These are phyloP conservation scores for Pseudodiploospora longispora DNA, from an alignment of 2,329 filamentous ascomycete species.

Conservation along the genomic window DNA sequence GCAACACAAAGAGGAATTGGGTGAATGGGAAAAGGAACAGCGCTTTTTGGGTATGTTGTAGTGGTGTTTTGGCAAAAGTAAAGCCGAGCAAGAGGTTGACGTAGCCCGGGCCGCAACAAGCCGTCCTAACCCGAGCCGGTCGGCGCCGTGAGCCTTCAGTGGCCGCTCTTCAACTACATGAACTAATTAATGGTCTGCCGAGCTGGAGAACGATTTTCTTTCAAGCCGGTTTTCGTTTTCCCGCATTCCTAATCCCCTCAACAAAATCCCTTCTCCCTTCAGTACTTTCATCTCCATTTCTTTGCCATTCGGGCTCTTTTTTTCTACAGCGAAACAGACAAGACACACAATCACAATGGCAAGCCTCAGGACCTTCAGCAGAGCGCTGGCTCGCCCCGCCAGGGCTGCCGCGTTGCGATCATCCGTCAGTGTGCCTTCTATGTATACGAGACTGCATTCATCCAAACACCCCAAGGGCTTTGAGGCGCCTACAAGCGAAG, in stretches of 20 bases:
- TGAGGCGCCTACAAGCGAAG: conserved; percentile 58
- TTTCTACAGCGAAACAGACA: background rate
- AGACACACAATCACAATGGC: conserved; percentile 24
- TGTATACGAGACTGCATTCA: conserved; percentile 40
- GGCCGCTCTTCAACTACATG: background rate
- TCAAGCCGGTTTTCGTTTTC: background rate
- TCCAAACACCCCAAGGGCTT: conserved; percentile 56
- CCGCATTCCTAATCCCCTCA: background rate
- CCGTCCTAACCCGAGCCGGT: conserved; percentile 32
- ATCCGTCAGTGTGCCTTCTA: conserved; percentile 25
- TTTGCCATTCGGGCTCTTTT: background rate
- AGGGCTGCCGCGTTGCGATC: conserved; percentile 16
- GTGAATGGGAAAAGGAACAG: background rate
- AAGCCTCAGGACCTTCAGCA: conserved; percentile 29
- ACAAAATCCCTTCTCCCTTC: background rate
- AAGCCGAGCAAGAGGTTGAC: conserved; percentile 6
- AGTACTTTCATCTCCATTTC: background rate
- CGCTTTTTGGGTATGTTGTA: background rate
- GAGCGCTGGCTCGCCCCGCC: conserved; percentile 27
- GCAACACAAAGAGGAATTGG: background rate
- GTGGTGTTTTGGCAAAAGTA: background rate
- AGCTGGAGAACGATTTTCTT: background rate
- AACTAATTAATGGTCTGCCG: background rate
- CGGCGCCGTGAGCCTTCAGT: conserved; percentile 6
- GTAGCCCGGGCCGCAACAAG: conserved; percentile 29